phyloP scores from a whole-genome alignment of 768 basidiomycete genomes.

The Agrocybe pediades region DNA sequence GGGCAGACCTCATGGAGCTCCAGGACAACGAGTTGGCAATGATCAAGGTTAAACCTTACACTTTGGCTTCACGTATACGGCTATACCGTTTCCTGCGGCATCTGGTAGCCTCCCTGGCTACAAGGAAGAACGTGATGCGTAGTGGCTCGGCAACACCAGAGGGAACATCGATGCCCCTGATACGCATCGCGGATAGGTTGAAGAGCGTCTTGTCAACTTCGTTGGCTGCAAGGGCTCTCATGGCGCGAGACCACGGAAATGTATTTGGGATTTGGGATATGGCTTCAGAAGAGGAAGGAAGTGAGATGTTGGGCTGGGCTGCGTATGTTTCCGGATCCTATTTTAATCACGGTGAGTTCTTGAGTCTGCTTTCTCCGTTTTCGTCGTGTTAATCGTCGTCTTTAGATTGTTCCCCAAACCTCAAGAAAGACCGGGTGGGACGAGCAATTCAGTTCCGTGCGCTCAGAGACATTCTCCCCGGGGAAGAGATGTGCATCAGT shows the following conservation, averaged over 20 bases:
- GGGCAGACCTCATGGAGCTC: slow-evolving; percentile 53
- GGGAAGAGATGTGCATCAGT: slow-evolving; percentile 61
- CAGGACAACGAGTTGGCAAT: slow-evolving; percentile 60
- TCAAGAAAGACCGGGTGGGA: slow-evolving; percentile 42
- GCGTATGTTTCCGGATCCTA: slow-evolving; percentile 62
- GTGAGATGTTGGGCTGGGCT: slow-evolving; percentile 69
- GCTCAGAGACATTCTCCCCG: slow-evolving; percentile 39
- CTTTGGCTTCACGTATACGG: slow-evolving; percentile 53
- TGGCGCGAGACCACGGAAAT: slow-evolving; percentile 65
- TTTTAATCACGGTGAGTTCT: slow-evolving; percentile 72
- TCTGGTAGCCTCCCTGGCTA: slow-evolving; percentile 13
- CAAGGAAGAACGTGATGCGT: background rate
- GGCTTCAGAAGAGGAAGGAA: slow-evolving; percentile 43
- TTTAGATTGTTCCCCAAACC: slow-evolving; percentile 54
- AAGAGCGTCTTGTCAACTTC: slow-evolving; percentile 38
- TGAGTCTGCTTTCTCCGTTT: no score
- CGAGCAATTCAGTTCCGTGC: slow-evolving; percentile 51
- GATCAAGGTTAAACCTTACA: slow-evolving; percentile 45
- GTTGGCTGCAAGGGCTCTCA: slow-evolving; percentile 49
- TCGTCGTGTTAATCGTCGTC: background rate
- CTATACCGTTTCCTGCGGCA: slow-evolving; percentile 55
- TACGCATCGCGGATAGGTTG: slow-evolving; percentile 13
- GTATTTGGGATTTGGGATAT: slow-evolving; percentile 72
- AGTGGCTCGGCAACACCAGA: background rate
- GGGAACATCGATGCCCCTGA: background rate